Conservation (phyloP, 306 rosid genomes). For the Dicorynia guianensis region DNA sequence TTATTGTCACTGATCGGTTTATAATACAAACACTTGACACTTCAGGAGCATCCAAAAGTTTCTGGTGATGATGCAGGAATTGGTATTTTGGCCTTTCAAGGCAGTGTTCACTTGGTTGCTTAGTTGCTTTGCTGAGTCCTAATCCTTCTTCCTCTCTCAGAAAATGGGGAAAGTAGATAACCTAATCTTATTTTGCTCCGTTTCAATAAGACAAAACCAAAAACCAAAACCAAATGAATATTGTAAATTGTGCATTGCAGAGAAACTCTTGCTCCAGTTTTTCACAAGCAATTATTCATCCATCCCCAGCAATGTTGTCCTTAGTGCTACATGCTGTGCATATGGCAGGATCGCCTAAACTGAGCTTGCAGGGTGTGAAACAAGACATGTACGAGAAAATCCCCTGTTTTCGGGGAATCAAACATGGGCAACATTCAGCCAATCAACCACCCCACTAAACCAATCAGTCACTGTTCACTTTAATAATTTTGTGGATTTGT, state of each 20-base stretch:
- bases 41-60: too few species aligned
- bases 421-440: constrained; percentile 69
- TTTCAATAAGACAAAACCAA: constrained; percentile 41
- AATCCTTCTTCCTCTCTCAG: constrained; percentile 10
- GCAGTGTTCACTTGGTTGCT: constrained; percentile 26
- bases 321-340: constrained; percentile 47
- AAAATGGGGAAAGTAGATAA: too few species aligned
- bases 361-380: constrained; percentile 46
- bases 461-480: constrained; percentile 35
- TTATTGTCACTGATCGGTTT: too few species aligned
- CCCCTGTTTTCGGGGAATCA: constrained; percentile 82
- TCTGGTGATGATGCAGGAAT: too few species aligned
- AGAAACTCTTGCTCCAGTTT: constrained; percentile 23
- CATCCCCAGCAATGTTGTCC: constrained; percentile 33
- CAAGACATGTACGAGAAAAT: constrained; percentile 68
- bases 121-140: constrained; percentile 16
- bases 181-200: background rate
- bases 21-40: too few species aligned
- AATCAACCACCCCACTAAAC: constrained; percentile 87
- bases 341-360: constrained; percentile 40
- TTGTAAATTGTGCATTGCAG: constrained; percentile 7
- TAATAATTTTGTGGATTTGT: constrained; percentile 57
- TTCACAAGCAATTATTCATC: constrained; percentile 34
- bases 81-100: constrained; percentile 38
- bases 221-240: constrained; percentile 35